phyloP scores from a whole-genome alignment of 73 alveolate species.

The Tetrahymena malaccensis region DNA sequence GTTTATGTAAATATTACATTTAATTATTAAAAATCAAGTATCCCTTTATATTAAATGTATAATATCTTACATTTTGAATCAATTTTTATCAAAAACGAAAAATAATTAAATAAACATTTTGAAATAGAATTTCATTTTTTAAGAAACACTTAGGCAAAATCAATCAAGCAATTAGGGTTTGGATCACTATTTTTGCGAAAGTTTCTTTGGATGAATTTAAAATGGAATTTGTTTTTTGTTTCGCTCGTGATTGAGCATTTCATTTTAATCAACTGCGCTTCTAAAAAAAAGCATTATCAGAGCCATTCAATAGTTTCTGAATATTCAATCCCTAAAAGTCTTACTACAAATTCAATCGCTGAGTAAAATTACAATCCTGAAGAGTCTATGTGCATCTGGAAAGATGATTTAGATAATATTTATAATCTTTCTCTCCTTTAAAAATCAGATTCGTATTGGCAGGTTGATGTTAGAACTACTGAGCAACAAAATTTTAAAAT shows the following conservation, averaged over 20 bases:
- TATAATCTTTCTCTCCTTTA: neutral
- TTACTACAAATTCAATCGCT: neutral
- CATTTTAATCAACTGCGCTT: neutral
- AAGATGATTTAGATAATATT: neutral
- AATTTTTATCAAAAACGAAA: neutral
- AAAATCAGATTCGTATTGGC: neutral
- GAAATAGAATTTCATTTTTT: neutral
- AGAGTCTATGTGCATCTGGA: neutral
- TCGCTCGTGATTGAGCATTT: neutral
- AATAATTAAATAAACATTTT: neutral
- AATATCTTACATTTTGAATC: neutral
- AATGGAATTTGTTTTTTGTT: neutral
- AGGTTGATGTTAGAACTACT: neutral
- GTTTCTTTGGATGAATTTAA: neutral
- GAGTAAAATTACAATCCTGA: neutral
- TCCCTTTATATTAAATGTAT: neutral
- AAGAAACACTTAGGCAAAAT: neutral
- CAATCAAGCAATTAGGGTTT: no score
- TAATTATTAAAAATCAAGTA: neutral
- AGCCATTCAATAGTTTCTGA: neutral
- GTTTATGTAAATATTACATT: no score
- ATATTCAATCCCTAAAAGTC: neutral
- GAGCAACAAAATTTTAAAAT: neutral
- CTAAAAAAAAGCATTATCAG: neutral
- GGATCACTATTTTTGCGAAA: no score